Evolutionary conservation across 345 rosid species (phyloP).

Genomic region (Lepidium africanum): DNA sequence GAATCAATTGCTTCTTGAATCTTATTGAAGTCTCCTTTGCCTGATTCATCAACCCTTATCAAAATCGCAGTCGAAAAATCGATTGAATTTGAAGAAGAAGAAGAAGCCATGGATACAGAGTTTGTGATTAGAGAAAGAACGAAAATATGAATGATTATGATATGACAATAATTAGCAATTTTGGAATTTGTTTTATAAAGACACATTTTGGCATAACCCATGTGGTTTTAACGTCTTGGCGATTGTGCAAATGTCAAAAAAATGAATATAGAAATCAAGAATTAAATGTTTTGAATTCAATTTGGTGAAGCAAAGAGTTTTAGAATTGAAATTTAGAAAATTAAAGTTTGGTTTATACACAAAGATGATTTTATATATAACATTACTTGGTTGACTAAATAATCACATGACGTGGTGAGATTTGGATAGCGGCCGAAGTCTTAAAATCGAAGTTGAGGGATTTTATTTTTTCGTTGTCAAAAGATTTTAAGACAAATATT

Average conservation of each 20-base stretch:
- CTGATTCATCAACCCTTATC: constrained; percentile 58
- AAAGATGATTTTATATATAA: neutral
- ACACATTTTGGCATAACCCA: constrained; percentile 25
- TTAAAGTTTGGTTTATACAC: constrained; percentile 3
- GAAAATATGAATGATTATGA: neutral
- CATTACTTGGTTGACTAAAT: constrained; percentile 14
- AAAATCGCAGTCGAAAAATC: constrained; percentile 38
- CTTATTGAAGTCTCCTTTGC: constrained; percentile 54
- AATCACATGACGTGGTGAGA: constrained; percentile 13
- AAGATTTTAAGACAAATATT: neutral
- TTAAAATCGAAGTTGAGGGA: constrained; percentile 27
- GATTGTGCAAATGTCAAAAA: constrained; percentile 18
- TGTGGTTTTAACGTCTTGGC: constrained; percentile 29
- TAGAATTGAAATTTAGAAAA: constrained; percentile 9
- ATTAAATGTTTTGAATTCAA: neutral
- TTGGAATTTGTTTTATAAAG: constrained; percentile 17
- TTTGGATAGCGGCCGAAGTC: constrained; percentile 35
- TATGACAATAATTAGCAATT: neutral
- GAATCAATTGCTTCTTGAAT: constrained; percentile 68
- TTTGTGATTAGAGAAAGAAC: constrained; percentile 7
- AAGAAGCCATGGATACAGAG: constrained; percentile 24
- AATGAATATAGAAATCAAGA: neutral
- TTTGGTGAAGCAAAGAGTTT: constrained; percentile 15
- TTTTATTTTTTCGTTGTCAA: constrained; percentile 5
- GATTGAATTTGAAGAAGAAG: neutral